A percentile compares a stretch with the other conserved stretches of the same genome.
phyloP scores from a whole-genome alignment of 192 early-diverging fungal species.

The Backusella circina region DNA sequence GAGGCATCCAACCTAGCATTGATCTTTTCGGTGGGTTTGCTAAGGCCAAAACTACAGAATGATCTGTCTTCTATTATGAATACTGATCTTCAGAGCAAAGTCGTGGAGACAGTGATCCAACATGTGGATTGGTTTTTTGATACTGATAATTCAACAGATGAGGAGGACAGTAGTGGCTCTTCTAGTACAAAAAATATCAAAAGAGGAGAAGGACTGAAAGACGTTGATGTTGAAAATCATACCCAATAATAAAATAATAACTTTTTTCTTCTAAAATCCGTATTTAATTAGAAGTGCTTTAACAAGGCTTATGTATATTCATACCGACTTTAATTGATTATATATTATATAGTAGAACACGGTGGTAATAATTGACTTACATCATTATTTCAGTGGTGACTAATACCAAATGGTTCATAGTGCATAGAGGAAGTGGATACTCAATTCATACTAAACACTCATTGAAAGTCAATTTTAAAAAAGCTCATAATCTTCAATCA shows the following conservation, averaged over 20 bases:
- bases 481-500: too few species aligned
- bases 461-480: too few species aligned
- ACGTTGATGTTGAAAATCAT: not conserved
- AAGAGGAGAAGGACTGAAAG: not conserved
- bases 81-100: constrained; percentile 61
- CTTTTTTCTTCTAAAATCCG: too few species aligned
- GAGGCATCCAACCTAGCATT: constrained; percentile 84
- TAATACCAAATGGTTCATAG: too few species aligned
- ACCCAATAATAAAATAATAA: not conserved
- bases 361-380: too few species aligned
- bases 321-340: too few species aligned
- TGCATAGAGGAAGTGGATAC: too few species aligned
- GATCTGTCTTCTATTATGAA: constrained; percentile 60
- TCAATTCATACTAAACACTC: too few species aligned
- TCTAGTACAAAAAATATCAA: not conserved
- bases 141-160: not conserved
- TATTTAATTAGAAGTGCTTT: too few species aligned
- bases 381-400: too few species aligned
- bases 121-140: constrained; percentile 63
- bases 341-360: too few species aligned
- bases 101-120: constrained; percentile 66
- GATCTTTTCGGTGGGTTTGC: constrained; percentile 81
- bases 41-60: constrained; percentile 53
- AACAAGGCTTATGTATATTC: too few species aligned
- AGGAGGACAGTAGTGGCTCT: not conserved